phyloP scores from a whole-genome alignment of 2,329 filamentous ascomycete genomes.

The Talaromyces pinophilus region DNA sequence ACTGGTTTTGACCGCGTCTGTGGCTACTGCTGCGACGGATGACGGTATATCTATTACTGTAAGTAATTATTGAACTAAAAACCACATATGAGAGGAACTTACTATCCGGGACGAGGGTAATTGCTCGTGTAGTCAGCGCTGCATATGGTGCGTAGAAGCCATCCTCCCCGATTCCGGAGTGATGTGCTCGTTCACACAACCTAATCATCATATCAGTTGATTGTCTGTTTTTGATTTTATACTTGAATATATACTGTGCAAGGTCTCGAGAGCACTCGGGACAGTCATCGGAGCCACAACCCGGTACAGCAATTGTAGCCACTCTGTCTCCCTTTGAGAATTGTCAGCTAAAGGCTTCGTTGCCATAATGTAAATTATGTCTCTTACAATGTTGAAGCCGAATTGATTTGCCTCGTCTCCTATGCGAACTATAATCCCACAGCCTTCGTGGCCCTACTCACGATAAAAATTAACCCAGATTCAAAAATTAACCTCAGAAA shows the following conservation, averaged over 20 bases:
- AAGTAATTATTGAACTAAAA: background rate
- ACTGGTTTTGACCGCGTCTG: constrained; percentile 46
- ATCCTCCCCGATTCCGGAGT: background rate
- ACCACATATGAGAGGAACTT: constrained; percentile 15
- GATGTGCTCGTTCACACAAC: constrained; percentile 6
- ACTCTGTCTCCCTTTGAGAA: background rate
- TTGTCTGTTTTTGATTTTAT: background rate
- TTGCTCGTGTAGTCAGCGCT: background rate
- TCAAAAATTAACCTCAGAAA: too few species aligned
- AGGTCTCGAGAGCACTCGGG: constrained; percentile 45
- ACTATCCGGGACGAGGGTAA: background rate
- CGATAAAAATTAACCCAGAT: background rate
- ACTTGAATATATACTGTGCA: constrained; percentile 8
- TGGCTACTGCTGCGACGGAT: constrained; percentile 42
- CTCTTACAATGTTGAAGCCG: constrained; percentile 1
- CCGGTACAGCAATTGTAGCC: constrained; percentile 17
- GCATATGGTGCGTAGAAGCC: constrained; percentile 5
- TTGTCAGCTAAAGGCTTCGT: too few species aligned
- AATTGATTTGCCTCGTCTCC: background rate
- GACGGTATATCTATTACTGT: constrained; percentile 28
- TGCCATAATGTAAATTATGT: background rate
- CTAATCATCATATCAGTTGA: background rate
- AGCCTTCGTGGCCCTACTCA: background rate
- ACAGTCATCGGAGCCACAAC: constrained; percentile 37
- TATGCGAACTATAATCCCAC: background rate